Base-by-base conservation (phyloP, 2,329 filamentous ascomycete genomes). In the Aureobasidium sp. region DNA sequence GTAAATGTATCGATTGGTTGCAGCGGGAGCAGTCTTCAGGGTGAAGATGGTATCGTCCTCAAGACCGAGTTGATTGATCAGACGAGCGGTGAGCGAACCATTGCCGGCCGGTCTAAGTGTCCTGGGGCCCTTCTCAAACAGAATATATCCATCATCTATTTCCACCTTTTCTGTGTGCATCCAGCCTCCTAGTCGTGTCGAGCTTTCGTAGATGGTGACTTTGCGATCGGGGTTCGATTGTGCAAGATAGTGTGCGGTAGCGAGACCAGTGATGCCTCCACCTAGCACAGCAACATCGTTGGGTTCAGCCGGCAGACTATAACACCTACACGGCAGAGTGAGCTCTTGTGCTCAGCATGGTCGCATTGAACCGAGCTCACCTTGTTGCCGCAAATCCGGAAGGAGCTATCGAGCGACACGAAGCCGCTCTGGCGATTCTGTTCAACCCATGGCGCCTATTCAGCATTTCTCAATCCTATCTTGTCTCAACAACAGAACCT, bases 71-170 rank as follows among this genome's bases (percentile, higher is more conserved):
- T 83, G 79, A 64, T 79, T 73, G 17, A 93, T 89, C 79, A 96
- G 74, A 67, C 88, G 84, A 62, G 87, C 83, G 12, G 92, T 83
- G 39, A 89, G 79, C 39, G 88, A 72, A 61, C 88, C 87, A 69
- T 87, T 84, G 64, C 67, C 71, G 66, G 72, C 79, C 66, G 75
- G 84, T 63, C 88, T 82, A 67, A 96, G 76, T 60, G 90, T 90
- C 69, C 93, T 84, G 26, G 94, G 90, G 0, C 93, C 94, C 67
- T 85, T 83, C 77, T 99, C 93, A 69, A 97, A 91, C 32, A 89
- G 75, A 37, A 96, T 82, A 53, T 81, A 75, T 26, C 81, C 79
- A 17, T 84, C 88, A 41, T 82, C 79, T 10, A 88, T 82, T 1
- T 83, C 73, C 13, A 89, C 79, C 56, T 76, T 77, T 66, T 87